A percentile compares a stretch with the other conserved stretches of the same genome.
Conservation (phyloP, 805 yeast species). For the Zygotorulaspora sp. region DNA sequence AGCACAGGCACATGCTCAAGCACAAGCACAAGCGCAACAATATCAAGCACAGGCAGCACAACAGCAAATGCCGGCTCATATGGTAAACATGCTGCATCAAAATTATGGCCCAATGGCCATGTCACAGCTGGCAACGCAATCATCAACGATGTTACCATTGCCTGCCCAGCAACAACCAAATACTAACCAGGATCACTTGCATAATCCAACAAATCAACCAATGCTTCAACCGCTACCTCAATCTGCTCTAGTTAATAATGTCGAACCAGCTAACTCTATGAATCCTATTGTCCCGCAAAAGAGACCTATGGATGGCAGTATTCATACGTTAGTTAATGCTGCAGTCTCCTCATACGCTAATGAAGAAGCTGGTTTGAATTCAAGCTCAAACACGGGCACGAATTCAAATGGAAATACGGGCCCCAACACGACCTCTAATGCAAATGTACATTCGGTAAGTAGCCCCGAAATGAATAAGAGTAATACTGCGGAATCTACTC, state of each 20-base stretch:
- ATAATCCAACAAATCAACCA: conserved; percentile 6
- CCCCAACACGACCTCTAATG: neutral
- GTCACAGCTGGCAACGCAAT: conserved; percentile 6
- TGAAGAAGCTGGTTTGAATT: neutral
- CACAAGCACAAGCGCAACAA: neutral
- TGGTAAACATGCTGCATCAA: conserved; percentile 6
- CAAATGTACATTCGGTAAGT: neutral
- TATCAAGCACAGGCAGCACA: conserved; percentile 5
- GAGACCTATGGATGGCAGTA: conserved; percentile 30
- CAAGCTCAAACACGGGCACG: neutral
- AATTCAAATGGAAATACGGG: neutral
- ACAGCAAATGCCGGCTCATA: conserved; percentile 8
- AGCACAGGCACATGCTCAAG: neutral
- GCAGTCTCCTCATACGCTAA: conserved; percentile 16
- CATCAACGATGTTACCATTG: conserved; percentile 9
- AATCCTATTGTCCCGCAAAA: conserved; percentile 25
- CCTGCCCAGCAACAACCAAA: conserved; percentile 9
- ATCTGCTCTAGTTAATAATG: conserved; percentile 6
- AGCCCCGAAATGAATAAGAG: no score
- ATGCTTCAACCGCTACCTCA: conserved; percentile 8
- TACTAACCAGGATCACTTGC: conserved; percentile 1
- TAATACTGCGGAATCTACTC: conserved; percentile 3
- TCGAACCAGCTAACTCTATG: conserved; percentile 3
- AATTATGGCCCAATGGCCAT: conserved; percentile 4
- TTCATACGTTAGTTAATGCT: conserved; percentile 31